Percentiles rank a stretch among this genome's conserved stretches.
phyloP scores from a whole-genome alignment of 2,329 filamentous ascomycete species.

The Talaromyces sp. region DNA sequence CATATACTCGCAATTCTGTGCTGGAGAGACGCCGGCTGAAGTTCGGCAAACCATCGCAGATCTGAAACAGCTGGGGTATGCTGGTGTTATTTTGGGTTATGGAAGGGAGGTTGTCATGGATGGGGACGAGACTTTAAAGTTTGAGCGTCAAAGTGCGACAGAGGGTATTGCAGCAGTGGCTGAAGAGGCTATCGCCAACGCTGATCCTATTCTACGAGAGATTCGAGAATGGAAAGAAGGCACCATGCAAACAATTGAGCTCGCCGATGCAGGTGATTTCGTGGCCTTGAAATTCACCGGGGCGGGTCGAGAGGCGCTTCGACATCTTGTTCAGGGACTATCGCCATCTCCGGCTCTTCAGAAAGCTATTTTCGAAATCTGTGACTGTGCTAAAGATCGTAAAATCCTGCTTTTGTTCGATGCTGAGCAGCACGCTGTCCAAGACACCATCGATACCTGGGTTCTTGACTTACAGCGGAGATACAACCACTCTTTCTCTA shows the following conservation, averaged over 20 bases:
- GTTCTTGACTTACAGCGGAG: constrained; percentile 67
- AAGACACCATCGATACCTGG: constrained; percentile 78
- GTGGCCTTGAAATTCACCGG: constrained; percentile 75
- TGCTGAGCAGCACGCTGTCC: constrained; percentile 75
- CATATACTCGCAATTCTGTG: constrained; percentile 89
- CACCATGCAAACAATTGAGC: constrained; percentile 65
- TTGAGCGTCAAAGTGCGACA: background rate
- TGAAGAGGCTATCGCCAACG: background rate
- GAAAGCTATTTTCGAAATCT: constrained; percentile 69
- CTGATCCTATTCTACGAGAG: constrained; percentile 20
- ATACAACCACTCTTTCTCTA: constrained; percentile 58
- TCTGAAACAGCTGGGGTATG: constrained; percentile 72
- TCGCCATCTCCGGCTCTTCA: constrained; percentile 62
- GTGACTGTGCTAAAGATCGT: constrained; percentile 64
- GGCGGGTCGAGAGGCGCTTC: constrained; percentile 71
- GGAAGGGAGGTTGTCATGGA: constrained; percentile 73
- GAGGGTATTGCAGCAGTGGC: background rate
- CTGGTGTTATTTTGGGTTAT: constrained; percentile 79
- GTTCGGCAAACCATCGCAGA: constrained; percentile 61
- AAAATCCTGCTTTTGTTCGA: constrained; percentile 74
- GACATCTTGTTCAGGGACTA: constrained; percentile 60
- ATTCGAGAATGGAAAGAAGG: constrained; percentile 64
- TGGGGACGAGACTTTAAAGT: constrained; percentile 38
- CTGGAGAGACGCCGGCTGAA: constrained; percentile 68
- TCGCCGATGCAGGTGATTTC: constrained; percentile 52